Conservation (phyloP, 2,329 filamentous ascomycete species). For the Ascosphaera acerosa region DNA sequence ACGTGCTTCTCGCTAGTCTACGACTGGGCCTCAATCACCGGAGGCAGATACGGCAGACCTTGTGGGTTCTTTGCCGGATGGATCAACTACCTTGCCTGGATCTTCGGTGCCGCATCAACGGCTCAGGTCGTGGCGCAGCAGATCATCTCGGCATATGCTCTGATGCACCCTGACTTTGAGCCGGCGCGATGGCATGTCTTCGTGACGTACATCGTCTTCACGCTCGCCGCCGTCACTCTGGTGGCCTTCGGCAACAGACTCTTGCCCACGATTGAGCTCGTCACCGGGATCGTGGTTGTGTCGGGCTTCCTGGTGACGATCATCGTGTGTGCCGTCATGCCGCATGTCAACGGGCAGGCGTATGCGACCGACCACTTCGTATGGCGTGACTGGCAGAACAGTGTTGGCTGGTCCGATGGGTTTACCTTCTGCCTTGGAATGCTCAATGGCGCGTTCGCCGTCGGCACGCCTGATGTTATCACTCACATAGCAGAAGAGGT, state of each 20-base stretch:
- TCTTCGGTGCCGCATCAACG: slow-evolving; percentile 35
- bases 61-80: slow-evolving; percentile 24
- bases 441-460: slow-evolving; percentile 42
- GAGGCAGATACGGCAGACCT: slow-evolving; percentile 28
- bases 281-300: slow-evolving; percentile 31
- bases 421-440: slow-evolving; percentile 41
- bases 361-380: slow-evolving; percentile 28
- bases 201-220: slow-evolving; percentile 29
- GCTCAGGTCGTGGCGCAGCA: slow-evolving; percentile 33
- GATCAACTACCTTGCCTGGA: slow-evolving; percentile 27
- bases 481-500: slow-evolving; percentile 42
- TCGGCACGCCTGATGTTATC: slow-evolving; percentile 40
- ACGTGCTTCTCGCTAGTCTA: slow-evolving; percentile 19
- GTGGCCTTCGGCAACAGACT: slow-evolving; percentile 31
- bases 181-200: slow-evolving; percentile 33
- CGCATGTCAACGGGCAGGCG: slow-evolving; percentile 16
- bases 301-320: slow-evolving; percentile 28
- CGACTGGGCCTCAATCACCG: slow-evolving; percentile 34
- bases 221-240: slow-evolving; percentile 27
- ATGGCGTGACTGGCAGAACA: slow-evolving; percentile 29
- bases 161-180: slow-evolving; percentile 30
- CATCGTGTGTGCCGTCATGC: slow-evolving; percentile 29
- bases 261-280: slow-evolving; percentile 27
- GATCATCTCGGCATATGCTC: slow-evolving; percentile 33
- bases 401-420: slow-evolving; percentile 22